Conservation (phyloP, 768 basidiomycete genomes). For the Leccinum broughii region DNA sequence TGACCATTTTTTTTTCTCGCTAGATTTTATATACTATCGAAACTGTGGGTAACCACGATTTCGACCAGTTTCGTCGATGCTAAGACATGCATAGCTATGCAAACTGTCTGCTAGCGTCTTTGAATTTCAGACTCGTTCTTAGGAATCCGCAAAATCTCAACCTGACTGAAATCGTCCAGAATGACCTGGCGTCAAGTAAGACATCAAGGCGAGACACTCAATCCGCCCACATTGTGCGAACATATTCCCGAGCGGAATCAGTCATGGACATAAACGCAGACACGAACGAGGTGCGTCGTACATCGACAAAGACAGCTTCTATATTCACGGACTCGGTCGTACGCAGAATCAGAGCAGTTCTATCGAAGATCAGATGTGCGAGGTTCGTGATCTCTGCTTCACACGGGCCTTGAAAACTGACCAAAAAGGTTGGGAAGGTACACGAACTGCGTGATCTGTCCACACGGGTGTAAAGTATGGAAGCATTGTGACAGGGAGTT, state of each 20-base stretch:
- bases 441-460: no score
- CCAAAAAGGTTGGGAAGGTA: not conserved
- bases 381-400: not conserved
- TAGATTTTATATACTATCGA: not conserved
- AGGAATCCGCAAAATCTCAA: no score
- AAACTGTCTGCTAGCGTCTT: not conserved
- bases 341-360: not conserved
- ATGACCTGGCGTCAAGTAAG: no score
- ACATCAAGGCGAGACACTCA: not conserved
- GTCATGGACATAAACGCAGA: not conserved
- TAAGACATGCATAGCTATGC: constrained; percentile 9
- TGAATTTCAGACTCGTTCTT: no score
- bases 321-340: not conserved
- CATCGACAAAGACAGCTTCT: no score
- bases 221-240: not conserved
- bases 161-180: no score
- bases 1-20: no score
- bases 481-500: no score
- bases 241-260: not conserved
- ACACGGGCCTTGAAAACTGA: not conserved
- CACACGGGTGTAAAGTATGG: no score
- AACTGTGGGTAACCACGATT: constrained; percentile 1
- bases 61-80: no score
- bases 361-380: not conserved
- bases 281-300: not conserved